Evolutionary conservation across 2,329 filamentous ascomycete genomes (phyloP), one percentile per base, ranked within the genome.

Genomic region (Fusarium pilosicola): DNA sequence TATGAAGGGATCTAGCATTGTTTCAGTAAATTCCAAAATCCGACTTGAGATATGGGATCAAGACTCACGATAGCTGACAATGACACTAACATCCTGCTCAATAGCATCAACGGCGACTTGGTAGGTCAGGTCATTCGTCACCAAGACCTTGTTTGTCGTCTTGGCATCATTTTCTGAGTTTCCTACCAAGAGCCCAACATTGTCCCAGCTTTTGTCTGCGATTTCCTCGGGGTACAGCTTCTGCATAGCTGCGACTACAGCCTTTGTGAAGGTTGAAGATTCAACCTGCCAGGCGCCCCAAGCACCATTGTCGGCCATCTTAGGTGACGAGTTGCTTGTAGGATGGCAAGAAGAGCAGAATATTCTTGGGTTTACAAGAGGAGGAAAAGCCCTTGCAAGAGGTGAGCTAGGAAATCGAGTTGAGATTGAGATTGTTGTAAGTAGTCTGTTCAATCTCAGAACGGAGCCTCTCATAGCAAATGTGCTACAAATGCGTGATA

Each of bases 41-140:
- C 14, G 13, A 14, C 7, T 41, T 5, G 20, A 28, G n/a, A 14
- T 15, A 24, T n/a, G 17, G 6, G 36, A 24, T n/a, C 3, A 8
- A 15, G 26, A 62, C 82, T 26, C 66, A 97, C 94, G 96, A 82
- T 99, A 99, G 78, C 94, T 93, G 64, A 99, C 88, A 60, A 99
- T 90, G 69, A 97, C 90, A 13, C 92, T 94, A 70, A 91, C 93
- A 44, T 90, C 89, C 67, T 92, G 88, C 39, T 87, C 84, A 69
- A 99, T 94, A 57, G 96, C 96, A 83, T 99, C 96, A 70, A 97
- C 91, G 28, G 94, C 95, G 34, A 99, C 96, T 20, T 91, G 91
- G 75, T 91, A 92, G 6, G 96, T 98, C 71, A 99, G 88, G 82
- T 99, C 96, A 77, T 98, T 94, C 12, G 96, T 95, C 54, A 91